Evolutionary conservation across 208 protist genomes (phyloP).

Genomic region (Acanthamoeba triangularis): DNA sequence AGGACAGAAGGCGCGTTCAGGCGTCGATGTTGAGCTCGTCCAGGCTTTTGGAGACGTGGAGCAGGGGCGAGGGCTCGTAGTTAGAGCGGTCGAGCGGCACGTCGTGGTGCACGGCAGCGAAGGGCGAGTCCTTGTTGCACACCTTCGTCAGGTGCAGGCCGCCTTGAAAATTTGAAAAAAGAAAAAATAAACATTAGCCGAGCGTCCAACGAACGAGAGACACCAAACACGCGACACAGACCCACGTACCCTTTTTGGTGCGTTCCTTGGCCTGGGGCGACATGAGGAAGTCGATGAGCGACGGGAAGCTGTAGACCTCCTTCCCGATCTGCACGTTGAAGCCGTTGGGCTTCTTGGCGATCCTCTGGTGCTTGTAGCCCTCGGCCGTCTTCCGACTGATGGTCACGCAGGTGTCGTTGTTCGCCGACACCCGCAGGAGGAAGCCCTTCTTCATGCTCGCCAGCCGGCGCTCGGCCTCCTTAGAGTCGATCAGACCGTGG

Average conservation of each 20-base stretch:
- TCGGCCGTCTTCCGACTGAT: conserved; percentile 66
- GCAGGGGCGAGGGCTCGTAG: conserved; percentile 26
- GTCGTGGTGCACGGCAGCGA: conserved; percentile 16
- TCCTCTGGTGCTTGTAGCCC: conserved; percentile 31
- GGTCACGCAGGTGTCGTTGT: conserved; percentile 35
- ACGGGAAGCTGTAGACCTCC: conserved; percentile 37
- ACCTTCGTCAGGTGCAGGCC: neutral
- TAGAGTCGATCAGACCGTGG: conserved; percentile 44
- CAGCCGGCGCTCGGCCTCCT: conserved; percentile 37
- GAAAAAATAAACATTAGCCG: too few relatives aligned
- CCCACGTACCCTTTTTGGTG: neutral
- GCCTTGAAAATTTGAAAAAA: neutral
- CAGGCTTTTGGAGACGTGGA: neutral
- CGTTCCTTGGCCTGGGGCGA: conserved; percentile 33
- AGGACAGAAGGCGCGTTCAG: neutral
- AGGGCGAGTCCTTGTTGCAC: conserved; percentile 27
- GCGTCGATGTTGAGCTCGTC: neutral
- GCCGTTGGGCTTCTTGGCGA: conserved; percentile 15
- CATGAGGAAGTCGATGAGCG: conserved; percentile 1
- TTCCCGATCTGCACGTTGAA: conserved; percentile 27
- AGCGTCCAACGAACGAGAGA: too few relatives aligned
- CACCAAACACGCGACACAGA: too few relatives aligned
- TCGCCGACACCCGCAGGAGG: conserved; percentile 25
- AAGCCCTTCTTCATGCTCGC: conserved; percentile 61
- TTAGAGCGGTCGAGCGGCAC: conserved; percentile 21